Evolutionary conservation across 805 yeast genomes (phyloP), one percentile per base, ranked within the genome.

Genomic region (Wickerhamomyces bovis): DNA sequence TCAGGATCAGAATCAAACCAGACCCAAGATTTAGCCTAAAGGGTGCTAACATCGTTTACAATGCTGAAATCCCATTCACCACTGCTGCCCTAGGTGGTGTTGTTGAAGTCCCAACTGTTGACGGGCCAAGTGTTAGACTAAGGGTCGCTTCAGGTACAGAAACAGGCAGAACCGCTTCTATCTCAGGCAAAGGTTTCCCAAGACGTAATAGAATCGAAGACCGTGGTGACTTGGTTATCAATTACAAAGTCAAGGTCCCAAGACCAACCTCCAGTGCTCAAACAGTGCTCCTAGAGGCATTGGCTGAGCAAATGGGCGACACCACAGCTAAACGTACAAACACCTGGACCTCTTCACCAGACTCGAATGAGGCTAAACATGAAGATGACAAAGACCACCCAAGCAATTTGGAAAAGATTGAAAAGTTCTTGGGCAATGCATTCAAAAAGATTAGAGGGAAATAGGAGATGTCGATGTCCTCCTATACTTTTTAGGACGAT

Each of bases 81-180:
- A 94, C 99, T 0, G 99, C 99, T 1, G 89, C 97, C 0, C 72
- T 94, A 40, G 99, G 99, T 50, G 99, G 99, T 35, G 81, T 79
- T 40, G 76, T 94, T 20, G 80, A 84, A 42, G 78, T 94, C n/a
- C 98, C 98, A 30, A 92, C 99, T 0, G 77, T 94, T 23, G 88
- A 81, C 52, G 97, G 95, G 5, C 77, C 77, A 38, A 75, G 75
- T 31, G 70, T 95, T 44, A 85, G 89, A 64, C 67, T 94, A 46
- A 87, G 81, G 65, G 83, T 94, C 12, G 82, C 95, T 44, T 69
- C 86, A 0, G 98, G 97, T 1, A 86, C 96, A 0, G 95, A 87
- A 60, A 70, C 77, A 38, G 95, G 92, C 22, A 77, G 81, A 44
- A 72, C 72, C 20, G 77, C 90, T 43, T 81, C 85, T 12, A 80